Conservation (phyloP, 768 basidiomycete genomes). For the Termitomyces sp. region DNA sequence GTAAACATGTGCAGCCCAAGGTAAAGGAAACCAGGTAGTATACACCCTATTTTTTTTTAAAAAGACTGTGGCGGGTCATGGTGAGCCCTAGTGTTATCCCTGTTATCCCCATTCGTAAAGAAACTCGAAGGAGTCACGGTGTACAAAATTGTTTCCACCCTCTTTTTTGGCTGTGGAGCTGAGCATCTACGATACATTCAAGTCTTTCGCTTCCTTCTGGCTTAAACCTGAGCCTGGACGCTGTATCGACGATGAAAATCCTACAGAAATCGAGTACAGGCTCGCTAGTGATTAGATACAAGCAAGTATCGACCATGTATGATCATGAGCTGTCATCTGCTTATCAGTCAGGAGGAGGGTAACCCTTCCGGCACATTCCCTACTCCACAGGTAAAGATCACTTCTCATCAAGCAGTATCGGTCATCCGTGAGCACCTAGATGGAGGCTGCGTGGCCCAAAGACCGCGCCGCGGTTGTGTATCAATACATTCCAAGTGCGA, state of each 20-base stretch:
- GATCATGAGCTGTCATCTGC: too few relatives aligned
- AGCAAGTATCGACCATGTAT: background rate
- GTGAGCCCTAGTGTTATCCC: too few relatives aligned
- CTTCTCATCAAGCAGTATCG: background rate
- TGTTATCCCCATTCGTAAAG: too few relatives aligned
- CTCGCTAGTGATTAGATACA: background rate
- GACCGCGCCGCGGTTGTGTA: conserved; percentile 6
- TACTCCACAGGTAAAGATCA: background rate
- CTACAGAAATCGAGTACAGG: too few relatives aligned
- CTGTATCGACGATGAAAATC: too few relatives aligned
- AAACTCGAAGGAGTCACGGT: background rate
- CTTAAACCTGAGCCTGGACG: background rate
- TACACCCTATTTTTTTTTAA: too few relatives aligned
- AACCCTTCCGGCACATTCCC: background rate
- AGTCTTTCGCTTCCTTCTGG: background rate
- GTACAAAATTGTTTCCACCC: too few relatives aligned
- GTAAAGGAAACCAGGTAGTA: too few relatives aligned
- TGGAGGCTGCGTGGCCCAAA: conserved; percentile 1
- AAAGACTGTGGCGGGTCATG: too few relatives aligned
- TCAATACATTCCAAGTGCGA: conserved; percentile 12
- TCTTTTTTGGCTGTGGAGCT: background rate
- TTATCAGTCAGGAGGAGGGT: background rate
- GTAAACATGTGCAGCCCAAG: too few relatives aligned
- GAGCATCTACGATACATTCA: background rate
- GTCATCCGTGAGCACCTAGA: background rate